Base-by-base conservation (phyloP, 2,329 filamentous ascomycete species). In the Penicillium sp. region DNA sequence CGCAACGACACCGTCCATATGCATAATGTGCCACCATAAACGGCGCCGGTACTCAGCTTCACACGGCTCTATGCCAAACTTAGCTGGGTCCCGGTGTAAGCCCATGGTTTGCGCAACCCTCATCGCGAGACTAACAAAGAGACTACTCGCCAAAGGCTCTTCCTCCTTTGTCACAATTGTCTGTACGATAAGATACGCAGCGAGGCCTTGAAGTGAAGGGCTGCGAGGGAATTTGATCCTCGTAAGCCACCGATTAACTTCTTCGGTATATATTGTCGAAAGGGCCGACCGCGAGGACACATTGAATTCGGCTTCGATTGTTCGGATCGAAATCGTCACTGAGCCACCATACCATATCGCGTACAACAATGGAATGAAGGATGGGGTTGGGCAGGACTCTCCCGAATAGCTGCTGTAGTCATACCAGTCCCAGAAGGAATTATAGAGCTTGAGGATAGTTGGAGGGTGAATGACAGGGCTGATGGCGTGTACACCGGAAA, bases 271-370 rank as follows among this genome's bases (percentile, higher is more conserved):
- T 29, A 62, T 64, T 8, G 71, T 68, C 3, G 72, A 76, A 18
- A 78, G 58, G 6, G 65, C 56, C 18, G 70, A 68, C 12, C 76
- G 71, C 13, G 68, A 71, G 2, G 64, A 55, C 5, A 68, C 57
- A 50, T 70, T 67, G 41, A 77, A 76, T 41, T 77, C 75, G 1
- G 72, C 66, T 52, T 72, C 71, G 38, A 77, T 73, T 8, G 70
- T 72, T 48, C 72, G 70, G 4, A 73, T 65, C 0, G 77, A 78
- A 4, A 78, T 65, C 1, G 74, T 77, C 9, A 77, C 73, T 3
- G 75, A 76, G 4, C 77, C 77, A n/a, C 75, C 73, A 57, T 77
- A 79, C 76, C 76, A 78, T 32, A 79, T 76, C 8, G 76, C 75
- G 57, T 76, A 75, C 5, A 79, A 62, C 4, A 78, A 59, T 3